Percentiles rank a stretch among this genome's conserved stretches.
phyloP scores from a whole-genome alignment of 2,329 filamentous ascomycete species.

The Colletotrichum filicis region DNA sequence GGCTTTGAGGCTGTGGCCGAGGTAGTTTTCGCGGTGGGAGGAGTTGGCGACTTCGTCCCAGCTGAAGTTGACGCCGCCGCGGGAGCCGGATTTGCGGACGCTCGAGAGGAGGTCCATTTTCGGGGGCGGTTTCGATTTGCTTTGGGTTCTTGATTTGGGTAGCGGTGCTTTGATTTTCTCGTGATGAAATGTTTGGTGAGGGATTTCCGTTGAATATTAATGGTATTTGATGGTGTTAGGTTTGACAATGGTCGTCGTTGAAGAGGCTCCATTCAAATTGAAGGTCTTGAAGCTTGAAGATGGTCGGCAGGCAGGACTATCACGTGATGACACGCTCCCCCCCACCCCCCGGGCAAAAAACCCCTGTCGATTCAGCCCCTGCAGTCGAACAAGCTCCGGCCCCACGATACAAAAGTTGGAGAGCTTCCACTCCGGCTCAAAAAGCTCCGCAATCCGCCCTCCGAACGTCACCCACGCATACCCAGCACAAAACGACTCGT shows the following conservation, averaged over 20 bases:
- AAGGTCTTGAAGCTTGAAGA: neutral
- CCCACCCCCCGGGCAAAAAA: neutral
- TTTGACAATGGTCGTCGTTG: neutral
- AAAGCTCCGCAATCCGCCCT: conserved; percentile 8
- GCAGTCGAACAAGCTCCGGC: conserved; percentile 19
- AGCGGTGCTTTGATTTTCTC: neutral
- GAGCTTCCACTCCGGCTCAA: conserved; percentile 20
- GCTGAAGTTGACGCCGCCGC: conserved; percentile 94
- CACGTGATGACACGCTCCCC: neutral
- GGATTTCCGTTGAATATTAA: neutral
- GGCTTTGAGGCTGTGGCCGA: conserved; percentile 92
- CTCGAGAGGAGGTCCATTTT: conserved; percentile 92
- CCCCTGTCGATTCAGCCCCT: conserved; percentile 17
- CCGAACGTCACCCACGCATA: neutral
- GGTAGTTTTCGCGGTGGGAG: conserved; percentile 86
- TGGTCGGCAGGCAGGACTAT: neutral
- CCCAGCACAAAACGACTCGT: neutral
- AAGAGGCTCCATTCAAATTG: neutral
- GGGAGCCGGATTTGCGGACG: conserved; percentile 89
- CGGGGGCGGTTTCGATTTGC: too few species aligned
- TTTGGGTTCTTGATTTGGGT: too few species aligned
- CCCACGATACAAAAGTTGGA: conserved; percentile 28
- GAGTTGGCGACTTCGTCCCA: conserved; percentile 95
- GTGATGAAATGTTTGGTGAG: too few species aligned
- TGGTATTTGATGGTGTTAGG: neutral